Evolutionary conservation across 2,329 filamentous ascomycete genomes (phyloP).

Genomic region (Ophiocordyceps camponoti-floridani): DNA sequence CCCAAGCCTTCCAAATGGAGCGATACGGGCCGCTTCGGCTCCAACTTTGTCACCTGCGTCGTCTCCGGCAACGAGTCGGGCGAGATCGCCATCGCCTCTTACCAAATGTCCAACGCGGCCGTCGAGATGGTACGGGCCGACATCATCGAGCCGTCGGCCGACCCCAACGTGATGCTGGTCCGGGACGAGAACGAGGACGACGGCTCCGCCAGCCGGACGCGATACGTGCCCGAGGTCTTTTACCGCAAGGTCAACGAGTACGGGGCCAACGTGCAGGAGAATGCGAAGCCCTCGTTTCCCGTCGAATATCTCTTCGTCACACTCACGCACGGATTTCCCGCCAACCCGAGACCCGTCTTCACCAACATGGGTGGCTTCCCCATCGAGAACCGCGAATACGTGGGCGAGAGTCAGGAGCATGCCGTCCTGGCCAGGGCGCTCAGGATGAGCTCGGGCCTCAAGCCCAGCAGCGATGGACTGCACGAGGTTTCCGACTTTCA

Average conservation of each 20-base stretch:
- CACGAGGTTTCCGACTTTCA: constrained; percentile 82
- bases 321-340: constrained; percentile 89
- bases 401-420: constrained; percentile 74
- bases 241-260: constrained; percentile 94
- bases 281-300: constrained; percentile 88
- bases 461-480: constrained; percentile 40
- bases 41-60: constrained; percentile 92
- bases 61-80: constrained; percentile 84
- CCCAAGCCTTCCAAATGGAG: constrained; percentile 94
- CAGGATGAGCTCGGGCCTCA: constrained; percentile 39
- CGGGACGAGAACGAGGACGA: constrained; percentile 81
- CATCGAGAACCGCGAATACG: constrained; percentile 75
- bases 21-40: constrained; percentile 83
- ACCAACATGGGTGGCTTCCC: constrained; percentile 51
- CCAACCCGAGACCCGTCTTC: constrained; percentile 60
- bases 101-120: constrained; percentile 87
- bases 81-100: constrained; percentile 75
- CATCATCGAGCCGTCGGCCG: constrained; percentile 86
- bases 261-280: constrained; percentile 88
- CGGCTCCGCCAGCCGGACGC: constrained; percentile 44
- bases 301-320: constrained; percentile 95
- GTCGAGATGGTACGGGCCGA: constrained; percentile 95
- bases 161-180: constrained; percentile 86
- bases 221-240: constrained; percentile 96
- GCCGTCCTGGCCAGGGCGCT: constrained; percentile 50